These are phyloP conservation scores for Phytophthora hybrid DNA, from an alignment of 352 stramenopile genomes.

Conservation along the genomic window DNA sequence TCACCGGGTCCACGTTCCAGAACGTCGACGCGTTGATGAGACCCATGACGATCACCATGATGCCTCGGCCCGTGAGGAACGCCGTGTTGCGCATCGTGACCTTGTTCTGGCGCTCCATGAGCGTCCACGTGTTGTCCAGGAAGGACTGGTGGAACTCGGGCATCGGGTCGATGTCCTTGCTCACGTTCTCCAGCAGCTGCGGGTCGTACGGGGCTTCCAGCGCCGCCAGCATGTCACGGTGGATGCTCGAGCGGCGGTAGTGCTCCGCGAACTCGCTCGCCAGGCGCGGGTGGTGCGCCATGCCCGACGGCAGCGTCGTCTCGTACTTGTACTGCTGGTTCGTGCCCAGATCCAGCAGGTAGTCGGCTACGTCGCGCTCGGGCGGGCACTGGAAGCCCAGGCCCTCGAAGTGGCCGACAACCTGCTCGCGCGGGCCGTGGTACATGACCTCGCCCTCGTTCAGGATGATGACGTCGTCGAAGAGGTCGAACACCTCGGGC, in stretches of 20 bases:
- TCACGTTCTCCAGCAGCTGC: conserved; percentile 27
- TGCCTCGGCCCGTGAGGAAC: conserved; percentile 40
- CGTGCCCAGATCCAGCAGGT: conserved; percentile 51
- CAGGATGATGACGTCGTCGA: conserved; percentile 30
- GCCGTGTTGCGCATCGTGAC: conserved; percentile 52
- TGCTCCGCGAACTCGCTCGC: conserved; percentile 37
- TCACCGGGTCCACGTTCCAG: conserved; percentile 40
- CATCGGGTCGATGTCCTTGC: conserved; percentile 33
- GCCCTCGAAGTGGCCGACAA: conserved; percentile 52
- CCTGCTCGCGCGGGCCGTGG: conserved; percentile 48
- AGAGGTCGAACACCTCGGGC: conserved; percentile 46
- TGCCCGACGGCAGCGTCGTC: conserved; percentile 1
- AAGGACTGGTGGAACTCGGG: conserved; percentile 47
- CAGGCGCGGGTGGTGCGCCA: conserved; percentile 20
- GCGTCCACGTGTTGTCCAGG: conserved; percentile 28
- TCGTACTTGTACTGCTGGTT: conserved; percentile 46
- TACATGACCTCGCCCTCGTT: conserved; percentile 36
- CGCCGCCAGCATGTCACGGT: conserved; percentile 17
- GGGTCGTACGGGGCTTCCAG: conserved; percentile 28
- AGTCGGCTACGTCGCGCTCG: conserved; percentile 49
- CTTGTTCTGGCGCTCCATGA: conserved; percentile 53
- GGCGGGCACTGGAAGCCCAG: conserved; percentile 41
- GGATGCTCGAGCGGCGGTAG: conserved; percentile 33
- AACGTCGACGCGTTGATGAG: conserved; percentile 44
- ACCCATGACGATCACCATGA: conserved; percentile 44